Conservation (phyloP, 805 yeast species). For the Myxozyma mucilagina region DNA sequence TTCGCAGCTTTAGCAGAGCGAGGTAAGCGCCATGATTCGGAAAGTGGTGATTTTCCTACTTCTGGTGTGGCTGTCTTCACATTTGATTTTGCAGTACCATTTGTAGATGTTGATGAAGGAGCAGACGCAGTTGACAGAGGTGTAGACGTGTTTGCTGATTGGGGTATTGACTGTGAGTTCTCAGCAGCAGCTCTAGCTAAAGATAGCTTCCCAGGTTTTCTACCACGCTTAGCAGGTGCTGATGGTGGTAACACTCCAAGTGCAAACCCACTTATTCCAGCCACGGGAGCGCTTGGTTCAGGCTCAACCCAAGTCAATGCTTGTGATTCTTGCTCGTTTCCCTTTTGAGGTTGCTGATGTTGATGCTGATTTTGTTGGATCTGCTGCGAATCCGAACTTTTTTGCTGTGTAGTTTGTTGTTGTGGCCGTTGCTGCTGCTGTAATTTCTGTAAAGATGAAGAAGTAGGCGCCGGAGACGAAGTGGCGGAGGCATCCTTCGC, state of each 20-base stretch:
- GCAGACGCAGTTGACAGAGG: not conserved
- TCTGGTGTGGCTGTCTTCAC: not conserved
- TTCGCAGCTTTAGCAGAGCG: not conserved
- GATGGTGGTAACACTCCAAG: constrained; percentile 66
- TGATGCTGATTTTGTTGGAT: not conserved
- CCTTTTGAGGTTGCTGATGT: not conserved
- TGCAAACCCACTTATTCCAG: constrained; percentile 71
- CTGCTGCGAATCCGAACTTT: too few relatives aligned
- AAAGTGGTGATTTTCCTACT: not conserved
- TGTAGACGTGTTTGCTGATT: too few relatives aligned
- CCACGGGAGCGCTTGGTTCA: constrained; percentile 52
- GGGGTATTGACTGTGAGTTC: too few relatives aligned
- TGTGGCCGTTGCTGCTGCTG: too few relatives aligned
- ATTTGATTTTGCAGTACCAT: not conserved
- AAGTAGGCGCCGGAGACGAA: not conserved
- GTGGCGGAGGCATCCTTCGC: not conserved
- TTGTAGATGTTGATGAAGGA: not conserved
- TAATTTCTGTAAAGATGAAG: not conserved
- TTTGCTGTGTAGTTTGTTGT: too few relatives aligned
- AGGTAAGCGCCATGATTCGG: not conserved
- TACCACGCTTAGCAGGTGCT: constrained; percentile 54
- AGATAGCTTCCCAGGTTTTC: constrained; percentile 33
- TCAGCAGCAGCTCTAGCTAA: not conserved
- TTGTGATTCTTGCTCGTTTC: not conserved
- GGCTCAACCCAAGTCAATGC: constrained; percentile 50